phyloP scores from a whole-genome alignment of 768 basidiomycete species.

The Boletus patriciae region DNA sequence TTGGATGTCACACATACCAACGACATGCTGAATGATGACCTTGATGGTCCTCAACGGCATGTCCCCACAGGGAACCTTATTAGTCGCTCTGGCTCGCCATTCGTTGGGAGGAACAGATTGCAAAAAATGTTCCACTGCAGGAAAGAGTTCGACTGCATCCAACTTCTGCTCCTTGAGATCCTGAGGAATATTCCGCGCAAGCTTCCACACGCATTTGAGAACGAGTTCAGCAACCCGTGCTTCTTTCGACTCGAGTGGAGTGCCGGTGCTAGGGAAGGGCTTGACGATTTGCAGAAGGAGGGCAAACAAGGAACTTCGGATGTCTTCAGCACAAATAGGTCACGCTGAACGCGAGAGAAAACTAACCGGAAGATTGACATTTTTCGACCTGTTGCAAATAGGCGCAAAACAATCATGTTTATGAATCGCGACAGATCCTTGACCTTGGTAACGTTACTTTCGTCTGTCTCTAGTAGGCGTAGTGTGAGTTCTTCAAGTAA shows the following conservation, averaged over 20 bases:
- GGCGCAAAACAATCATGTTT: slow-evolving; percentile 94
- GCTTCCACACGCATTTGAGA: slow-evolving; percentile 96
- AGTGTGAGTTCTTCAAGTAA: slow-evolving; percentile 91
- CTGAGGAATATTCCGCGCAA: slow-evolving; percentile 91
- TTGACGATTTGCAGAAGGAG: slow-evolving; percentile 81
- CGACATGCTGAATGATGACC: slow-evolving; percentile 95
- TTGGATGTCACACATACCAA: slow-evolving; percentile 60
- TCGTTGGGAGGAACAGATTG: slow-evolving; percentile 93
- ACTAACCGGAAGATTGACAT: slow-evolving; percentile 90
- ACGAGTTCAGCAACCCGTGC: slow-evolving; percentile 90
- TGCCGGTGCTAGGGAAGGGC: slow-evolving; percentile 76
- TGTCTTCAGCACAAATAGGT: slow-evolving; percentile 7
- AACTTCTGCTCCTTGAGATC: slow-evolving; percentile 78
- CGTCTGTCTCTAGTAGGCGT: slow-evolving; percentile 91
- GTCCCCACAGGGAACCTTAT: slow-evolving; percentile 92
- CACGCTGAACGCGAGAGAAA: background rate
- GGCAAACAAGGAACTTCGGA: slow-evolving; percentile 57
- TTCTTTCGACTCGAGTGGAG: slow-evolving; percentile 72
- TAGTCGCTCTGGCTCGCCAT: slow-evolving; percentile 89
- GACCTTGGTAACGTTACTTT: slow-evolving; percentile 76
- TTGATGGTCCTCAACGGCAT: slow-evolving; percentile 98
- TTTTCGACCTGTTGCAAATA: slow-evolving; percentile 87
- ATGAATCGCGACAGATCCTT: slow-evolving; percentile 95
- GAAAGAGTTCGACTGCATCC: slow-evolving; percentile 86
- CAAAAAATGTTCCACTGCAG: slow-evolving; percentile 91